A percentile compares a stretch with the other conserved stretches of the same genome.
Evolutionary conservation across 352 stramenopile genomes (phyloP).

Genomic region (Globisporangium abappressorium): DNA sequence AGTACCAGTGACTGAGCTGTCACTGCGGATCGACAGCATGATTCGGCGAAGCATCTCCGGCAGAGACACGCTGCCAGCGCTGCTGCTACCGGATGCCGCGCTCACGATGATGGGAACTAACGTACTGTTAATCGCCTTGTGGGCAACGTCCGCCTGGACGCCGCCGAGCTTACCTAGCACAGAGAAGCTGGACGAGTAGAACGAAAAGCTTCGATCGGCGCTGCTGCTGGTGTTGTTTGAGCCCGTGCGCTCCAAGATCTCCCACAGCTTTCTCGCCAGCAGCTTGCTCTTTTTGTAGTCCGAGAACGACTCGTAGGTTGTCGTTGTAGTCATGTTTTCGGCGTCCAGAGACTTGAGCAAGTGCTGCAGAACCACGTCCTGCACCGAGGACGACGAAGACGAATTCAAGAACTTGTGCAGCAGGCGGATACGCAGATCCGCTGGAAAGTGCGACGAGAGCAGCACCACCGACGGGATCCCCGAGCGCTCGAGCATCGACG

Average conservation of each 20-base stretch:
- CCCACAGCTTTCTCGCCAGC: conserved; percentile 39
- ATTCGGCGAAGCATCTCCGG: conserved; percentile 16
- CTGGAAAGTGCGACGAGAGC: conserved; percentile 13
- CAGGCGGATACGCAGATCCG: conserved; percentile 14
- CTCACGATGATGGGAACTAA: conserved; percentile 34
- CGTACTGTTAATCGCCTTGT: conserved; percentile 19
- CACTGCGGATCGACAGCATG: conserved; percentile 13
- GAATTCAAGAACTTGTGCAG: conserved; percentile 13
- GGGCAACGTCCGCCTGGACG: conserved; percentile 21
- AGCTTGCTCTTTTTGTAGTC: conserved; percentile 40
- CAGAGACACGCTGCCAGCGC: conserved; percentile 2
- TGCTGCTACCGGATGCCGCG: conserved; percentile 9
- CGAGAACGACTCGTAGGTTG: conserved; percentile 21
- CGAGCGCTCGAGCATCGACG: conserved; percentile 9
- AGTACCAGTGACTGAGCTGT: not conserved
- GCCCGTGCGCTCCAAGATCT: conserved; percentile 24
- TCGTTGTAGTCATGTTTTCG: conserved; percentile 1
- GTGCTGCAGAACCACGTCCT: conserved; percentile 33
- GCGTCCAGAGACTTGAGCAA: conserved; percentile 30
- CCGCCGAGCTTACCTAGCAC: conserved; percentile 27
- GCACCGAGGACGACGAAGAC: conserved; percentile 9
- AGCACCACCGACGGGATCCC: conserved; percentile 15
- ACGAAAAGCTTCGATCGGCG: conserved; percentile 6
- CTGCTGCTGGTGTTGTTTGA: not conserved
- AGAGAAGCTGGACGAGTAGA: conserved; percentile 37